phyloP scores from a whole-genome alignment of 2,329 filamentous ascomycete genomes.

The Phialemoniopsis sp. region DNA sequence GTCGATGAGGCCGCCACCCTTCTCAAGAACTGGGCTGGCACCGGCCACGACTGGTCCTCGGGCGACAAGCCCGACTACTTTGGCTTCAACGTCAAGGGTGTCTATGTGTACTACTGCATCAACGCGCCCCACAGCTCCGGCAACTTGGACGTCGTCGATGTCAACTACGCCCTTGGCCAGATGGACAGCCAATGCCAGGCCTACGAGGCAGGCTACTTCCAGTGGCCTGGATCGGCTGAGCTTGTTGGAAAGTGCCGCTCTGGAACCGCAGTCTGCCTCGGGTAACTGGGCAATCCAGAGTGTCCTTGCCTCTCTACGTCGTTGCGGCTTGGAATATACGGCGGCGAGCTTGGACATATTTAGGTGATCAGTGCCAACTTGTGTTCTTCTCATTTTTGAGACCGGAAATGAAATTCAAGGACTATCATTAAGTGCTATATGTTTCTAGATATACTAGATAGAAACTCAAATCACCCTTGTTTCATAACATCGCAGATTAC shows the following conservation, averaged over 20 bases:
- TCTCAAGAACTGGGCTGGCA: not conserved
- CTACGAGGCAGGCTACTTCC: conserved; percentile 5
- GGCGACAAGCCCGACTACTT: not conserved
- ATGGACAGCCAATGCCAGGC: conserved; percentile 2
- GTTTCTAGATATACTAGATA: too few species aligned
- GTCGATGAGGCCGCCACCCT: not conserved
- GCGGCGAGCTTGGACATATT: too few species aligned
- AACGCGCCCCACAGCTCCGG: not conserved
- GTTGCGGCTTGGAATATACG: too few species aligned
- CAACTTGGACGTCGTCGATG: conserved; percentile 2
- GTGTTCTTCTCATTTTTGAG: too few species aligned
- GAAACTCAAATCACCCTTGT: too few species aligned
- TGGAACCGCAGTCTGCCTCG: too few species aligned
- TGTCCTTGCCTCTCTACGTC: too few species aligned
- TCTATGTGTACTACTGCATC: conserved; percentile 6
- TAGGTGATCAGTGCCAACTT: too few species aligned
- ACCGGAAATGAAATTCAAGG: too few species aligned
- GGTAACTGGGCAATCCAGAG: too few species aligned
- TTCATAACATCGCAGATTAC: too few species aligned
- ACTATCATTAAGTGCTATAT: too few species aligned
- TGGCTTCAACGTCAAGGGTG: not conserved
- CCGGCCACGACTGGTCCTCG: not conserved
- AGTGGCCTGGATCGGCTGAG: conserved; percentile 5
- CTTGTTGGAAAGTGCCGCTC: conserved; percentile 13
- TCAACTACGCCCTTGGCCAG: conserved; percentile 5